Evolutionary conservation across 1,139 yeast genomes (phyloP).

Genomic region (Scheffersomyces lignicola): DNA sequence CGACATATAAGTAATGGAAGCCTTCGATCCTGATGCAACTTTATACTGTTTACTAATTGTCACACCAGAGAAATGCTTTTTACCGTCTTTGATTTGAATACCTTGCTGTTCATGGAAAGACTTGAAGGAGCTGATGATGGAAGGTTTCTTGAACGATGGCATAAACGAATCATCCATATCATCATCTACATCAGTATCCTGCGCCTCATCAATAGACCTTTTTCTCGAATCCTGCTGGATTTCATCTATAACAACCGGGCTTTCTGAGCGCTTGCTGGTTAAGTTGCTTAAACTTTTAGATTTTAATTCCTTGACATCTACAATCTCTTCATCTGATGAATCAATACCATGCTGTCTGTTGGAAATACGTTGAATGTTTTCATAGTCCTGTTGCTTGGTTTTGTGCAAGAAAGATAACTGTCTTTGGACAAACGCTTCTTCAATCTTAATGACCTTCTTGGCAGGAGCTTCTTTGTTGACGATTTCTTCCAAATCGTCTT

Average conservation of each 20-base stretch:
- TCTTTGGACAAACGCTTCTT: conserved; percentile 61
- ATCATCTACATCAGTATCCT: conserved; percentile 19
- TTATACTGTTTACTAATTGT: conserved; percentile 56
- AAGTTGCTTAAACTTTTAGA: conserved; percentile 43
- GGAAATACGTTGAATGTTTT: conserved; percentile 32
- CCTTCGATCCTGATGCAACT: conserved; percentile 56
- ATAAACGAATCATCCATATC: conserved; percentile 39
- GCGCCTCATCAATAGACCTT: conserved; percentile 17
- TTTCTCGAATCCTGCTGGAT: conserved; percentile 9
- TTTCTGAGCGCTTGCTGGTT: conserved; percentile 21
- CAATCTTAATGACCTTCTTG: conserved; percentile 29
- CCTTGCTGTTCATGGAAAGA: conserved; percentile 36
- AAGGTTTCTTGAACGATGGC: conserved; percentile 46
- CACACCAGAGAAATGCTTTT: conserved; percentile 48
- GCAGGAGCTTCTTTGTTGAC: conserved; percentile 14
- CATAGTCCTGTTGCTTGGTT: conserved; percentile 34
- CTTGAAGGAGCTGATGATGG: conserved; percentile 49
- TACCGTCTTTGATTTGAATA: conserved; percentile 39
- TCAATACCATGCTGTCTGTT: conserved; percentile 37
- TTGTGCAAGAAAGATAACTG: conserved; percentile 60
- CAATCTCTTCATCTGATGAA: conserved; percentile 36
- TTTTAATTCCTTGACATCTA: conserved; percentile 50
- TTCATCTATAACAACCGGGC: conserved; percentile 16
- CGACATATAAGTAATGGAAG: conserved; percentile 57
- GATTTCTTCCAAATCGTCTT: conserved; percentile 19